phyloP scores from a whole-genome alignment of 2,329 filamentous ascomycete species.

The Botrytis hyacinthi region DNA sequence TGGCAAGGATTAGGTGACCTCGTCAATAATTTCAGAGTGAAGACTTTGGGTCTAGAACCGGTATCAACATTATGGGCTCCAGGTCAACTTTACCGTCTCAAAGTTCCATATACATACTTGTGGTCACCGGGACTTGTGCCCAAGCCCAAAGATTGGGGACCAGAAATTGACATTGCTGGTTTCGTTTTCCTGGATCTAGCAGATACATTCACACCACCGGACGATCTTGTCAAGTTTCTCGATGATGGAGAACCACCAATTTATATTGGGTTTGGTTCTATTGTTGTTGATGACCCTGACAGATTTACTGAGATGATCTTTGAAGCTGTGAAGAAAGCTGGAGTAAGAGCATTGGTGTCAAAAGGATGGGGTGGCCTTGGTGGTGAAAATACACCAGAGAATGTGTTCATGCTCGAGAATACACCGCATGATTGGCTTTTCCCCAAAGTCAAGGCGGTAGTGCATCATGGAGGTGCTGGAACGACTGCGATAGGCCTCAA shows the following conservation, averaged over 20 bases:
- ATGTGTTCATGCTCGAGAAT: slow-evolving; percentile 70
- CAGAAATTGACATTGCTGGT: slow-evolving; percentile 69
- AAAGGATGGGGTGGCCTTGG: slow-evolving; percentile 76
- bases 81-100: slow-evolving; percentile 67
- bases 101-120: slow-evolving; percentile 73
- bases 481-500: slow-evolving; percentile 74
- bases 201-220: slow-evolving; percentile 57
- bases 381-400: slow-evolving; percentile 56
- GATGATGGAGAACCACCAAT: slow-evolving; percentile 57
- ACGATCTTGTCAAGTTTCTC: slow-evolving; percentile 55
- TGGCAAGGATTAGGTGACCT: slow-evolving; percentile 88
- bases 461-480: slow-evolving; percentile 76
- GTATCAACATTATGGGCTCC: slow-evolving; percentile 77
- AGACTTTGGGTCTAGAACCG: slow-evolving; percentile 68
- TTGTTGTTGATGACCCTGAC: slow-evolving; percentile 71
- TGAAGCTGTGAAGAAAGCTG: slow-evolving; percentile 61
- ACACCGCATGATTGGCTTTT: slow-evolving; percentile 78
- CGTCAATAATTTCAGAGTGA: slow-evolving; percentile 70
- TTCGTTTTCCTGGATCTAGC: slow-evolving; percentile 76
- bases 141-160: slow-evolving; percentile 67
- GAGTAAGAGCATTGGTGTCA: slow-evolving; percentile 68
- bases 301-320: slow-evolving; percentile 70
- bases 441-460: slow-evolving; percentile 61
- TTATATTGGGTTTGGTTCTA: slow-evolving; percentile 75
- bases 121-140: slow-evolving; percentile 66